Evolutionary conservation across 2,329 filamentous ascomycete species (phyloP).

Genomic region (Penicillium glabrum): DNA sequence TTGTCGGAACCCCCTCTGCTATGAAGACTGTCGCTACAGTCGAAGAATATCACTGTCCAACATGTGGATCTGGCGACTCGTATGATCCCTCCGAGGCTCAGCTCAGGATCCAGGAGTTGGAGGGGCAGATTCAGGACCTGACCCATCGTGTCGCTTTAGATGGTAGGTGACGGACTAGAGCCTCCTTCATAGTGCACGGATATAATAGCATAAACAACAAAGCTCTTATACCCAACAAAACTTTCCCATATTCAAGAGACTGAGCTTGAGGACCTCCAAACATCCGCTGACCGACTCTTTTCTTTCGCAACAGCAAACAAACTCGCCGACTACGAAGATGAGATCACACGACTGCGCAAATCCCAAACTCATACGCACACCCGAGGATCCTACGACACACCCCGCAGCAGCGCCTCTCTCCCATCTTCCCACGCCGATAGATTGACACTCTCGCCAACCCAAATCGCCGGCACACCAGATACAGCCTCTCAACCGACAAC

Average conservation of each 20-base stretch:
- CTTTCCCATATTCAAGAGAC: neutral
- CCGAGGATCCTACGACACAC: slow-evolving; percentile 16
- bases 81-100: slow-evolving; percentile 34
- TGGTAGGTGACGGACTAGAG: slow-evolving; percentile 41
- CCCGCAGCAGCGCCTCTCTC: slow-evolving; percentile 27
- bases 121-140: slow-evolving; percentile 54
- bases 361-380: neutral
- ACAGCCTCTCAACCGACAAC: slow-evolving; percentile 24
- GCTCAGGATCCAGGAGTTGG: slow-evolving; percentile 51
- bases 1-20: slow-evolving; percentile 31
- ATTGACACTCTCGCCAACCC: slow-evolving; percentile 40
- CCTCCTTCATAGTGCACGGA: neutral
- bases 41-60: slow-evolving; percentile 34
- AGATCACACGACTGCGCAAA: slow-evolving; percentile 53
- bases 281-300: slow-evolving; percentile 6
- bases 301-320: slow-evolving; percentile 47
- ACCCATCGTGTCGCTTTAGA: slow-evolving; percentile 54
- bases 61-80: slow-evolving; percentile 37
- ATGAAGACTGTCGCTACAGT: slow-evolving; percentile 26
- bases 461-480: slow-evolving; percentile 27
- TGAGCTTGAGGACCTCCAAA: neutral
- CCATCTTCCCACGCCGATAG: slow-evolving; percentile 25
- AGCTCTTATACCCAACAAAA: neutral
- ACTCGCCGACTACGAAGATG: slow-evolving; percentile 64
- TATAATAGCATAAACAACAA: neutral